These are phyloP conservation scores for Ogataea glucozyma DNA, from an alignment of 805 yeast species.

Conservation along the genomic window DNA sequence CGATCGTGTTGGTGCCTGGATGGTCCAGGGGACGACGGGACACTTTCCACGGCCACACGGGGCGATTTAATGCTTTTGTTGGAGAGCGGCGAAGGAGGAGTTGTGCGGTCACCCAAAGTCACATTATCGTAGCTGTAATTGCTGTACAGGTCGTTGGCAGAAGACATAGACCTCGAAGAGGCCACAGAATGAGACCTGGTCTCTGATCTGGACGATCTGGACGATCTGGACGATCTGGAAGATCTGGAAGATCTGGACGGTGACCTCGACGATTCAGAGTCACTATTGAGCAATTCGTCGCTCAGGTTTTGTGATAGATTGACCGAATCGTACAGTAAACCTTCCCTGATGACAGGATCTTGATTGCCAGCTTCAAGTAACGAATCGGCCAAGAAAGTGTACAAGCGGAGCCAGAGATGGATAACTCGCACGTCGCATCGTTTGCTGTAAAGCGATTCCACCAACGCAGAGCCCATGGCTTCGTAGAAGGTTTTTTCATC, in stretches of 20 bases:
- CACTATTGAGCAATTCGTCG: neutral
- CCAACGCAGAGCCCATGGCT: constrained; percentile 62
- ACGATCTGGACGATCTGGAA: neutral
- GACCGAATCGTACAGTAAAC: constrained; percentile 13
- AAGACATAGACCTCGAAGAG: neutral
- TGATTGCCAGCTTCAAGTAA: constrained; percentile 27
- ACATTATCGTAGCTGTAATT: constrained; percentile 3
- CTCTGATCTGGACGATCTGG: constrained; percentile 1
- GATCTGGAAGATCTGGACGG: neutral
- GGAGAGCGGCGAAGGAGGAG: constrained; percentile 7
- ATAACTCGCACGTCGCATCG: constrained; percentile 31
- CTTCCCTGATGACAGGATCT: constrained; percentile 22
- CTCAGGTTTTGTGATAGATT: constrained; percentile 7
- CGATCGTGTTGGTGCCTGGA: no score
- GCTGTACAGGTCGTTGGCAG: constrained; percentile 1
- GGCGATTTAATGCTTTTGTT: no score
- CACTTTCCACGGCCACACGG: no score
- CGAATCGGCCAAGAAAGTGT: constrained; percentile 33
- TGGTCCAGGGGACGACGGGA: neutral
- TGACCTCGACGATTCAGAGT: no score
- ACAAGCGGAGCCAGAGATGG: constrained; percentile 32
- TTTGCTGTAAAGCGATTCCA: constrained; percentile 58
- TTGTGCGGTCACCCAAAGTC: neutral
- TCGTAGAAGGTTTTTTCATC: constrained; percentile 62
- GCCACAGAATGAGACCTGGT: neutral